phyloP scores from a whole-genome alignment of 495 filamentous ascomycete genomes.

The Neurospora terricola region DNA sequence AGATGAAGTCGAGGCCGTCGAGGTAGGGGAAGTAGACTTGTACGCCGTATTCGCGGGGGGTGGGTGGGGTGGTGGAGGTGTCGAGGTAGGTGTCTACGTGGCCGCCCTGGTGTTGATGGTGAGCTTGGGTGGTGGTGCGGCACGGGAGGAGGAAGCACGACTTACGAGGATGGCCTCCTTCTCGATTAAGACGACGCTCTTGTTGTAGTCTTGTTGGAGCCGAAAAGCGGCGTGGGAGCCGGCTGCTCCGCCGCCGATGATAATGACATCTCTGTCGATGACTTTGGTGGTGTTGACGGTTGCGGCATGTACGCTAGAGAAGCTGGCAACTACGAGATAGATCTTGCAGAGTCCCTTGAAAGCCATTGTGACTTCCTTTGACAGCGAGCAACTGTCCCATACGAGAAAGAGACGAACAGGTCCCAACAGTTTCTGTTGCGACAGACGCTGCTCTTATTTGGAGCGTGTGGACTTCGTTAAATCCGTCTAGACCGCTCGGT shows the following conservation, averaged over 20 bases:
- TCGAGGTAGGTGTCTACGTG: constrained; percentile 32
- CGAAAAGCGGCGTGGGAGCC: constrained; percentile 38
- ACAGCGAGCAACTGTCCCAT: neutral
- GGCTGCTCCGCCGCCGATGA: constrained; percentile 37
- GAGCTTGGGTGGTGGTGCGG: neutral
- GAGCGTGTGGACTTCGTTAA: neutral
- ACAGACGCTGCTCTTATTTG: neutral
- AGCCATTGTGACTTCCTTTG: neutral
- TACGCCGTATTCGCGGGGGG: constrained; percentile 29
- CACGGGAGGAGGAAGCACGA: neutral
- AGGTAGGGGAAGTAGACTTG: constrained; percentile 11
- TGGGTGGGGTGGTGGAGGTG: constrained; percentile 8
- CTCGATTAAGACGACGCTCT: constrained; percentile 32
- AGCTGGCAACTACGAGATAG: neutral
- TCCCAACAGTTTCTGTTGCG: neutral
- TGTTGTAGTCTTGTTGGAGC: constrained; percentile 28
- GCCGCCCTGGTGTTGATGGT: constrained; percentile 20
- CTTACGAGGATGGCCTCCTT: constrained; percentile 28
- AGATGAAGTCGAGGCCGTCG: constrained; percentile 10
- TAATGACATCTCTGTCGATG: constrained; percentile 21
- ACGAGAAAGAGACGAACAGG: neutral
- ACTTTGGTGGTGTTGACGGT: neutral
- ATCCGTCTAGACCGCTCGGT: neutral
- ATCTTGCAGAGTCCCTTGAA: neutral
- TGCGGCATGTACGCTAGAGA: neutral